These are phyloP conservation scores for Calycina herbarum DNA, from an alignment of 2,329 filamentous ascomycete genomes.

Conservation along the genomic window DNA sequence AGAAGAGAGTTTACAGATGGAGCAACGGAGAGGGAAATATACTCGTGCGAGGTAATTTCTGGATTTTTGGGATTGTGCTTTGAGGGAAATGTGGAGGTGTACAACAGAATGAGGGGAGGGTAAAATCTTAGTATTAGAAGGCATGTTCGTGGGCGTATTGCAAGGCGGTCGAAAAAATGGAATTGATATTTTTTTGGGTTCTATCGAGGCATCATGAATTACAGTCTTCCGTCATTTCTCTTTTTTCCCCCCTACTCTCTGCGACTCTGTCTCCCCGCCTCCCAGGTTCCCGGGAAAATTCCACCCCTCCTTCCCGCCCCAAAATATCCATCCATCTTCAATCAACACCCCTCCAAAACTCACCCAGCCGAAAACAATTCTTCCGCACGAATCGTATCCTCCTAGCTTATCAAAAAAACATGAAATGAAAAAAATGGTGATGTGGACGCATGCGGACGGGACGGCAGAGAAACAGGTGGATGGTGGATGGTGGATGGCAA, in stretches of 20 bases:
- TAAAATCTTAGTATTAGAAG: neutral
- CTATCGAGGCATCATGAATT: neutral
- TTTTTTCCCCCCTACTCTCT: neutral
- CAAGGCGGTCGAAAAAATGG: neutral
- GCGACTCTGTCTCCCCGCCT: neutral
- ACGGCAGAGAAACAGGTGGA: no score
- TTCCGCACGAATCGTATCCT: no score
- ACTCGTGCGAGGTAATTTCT: constrained; percentile 43
- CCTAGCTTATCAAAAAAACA: no score
- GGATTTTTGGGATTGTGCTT: neutral
- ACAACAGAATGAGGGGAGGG: neutral
- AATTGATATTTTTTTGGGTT: neutral
- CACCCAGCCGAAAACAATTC: no score
- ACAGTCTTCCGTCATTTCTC: neutral
- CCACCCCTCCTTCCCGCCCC: no score
- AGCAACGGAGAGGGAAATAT: constrained; percentile 68
- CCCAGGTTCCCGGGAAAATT: neutral
- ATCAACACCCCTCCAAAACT: no score
- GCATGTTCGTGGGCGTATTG: no score
- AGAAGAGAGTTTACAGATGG: constrained; percentile 75
- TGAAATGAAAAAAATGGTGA: no score
- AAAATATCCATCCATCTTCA: no score
- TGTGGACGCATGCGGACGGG: no score
- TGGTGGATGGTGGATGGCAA: no score
- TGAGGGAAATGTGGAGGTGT: neutral